phyloP scores from a whole-genome alignment of 169 alveolate genomes.

The Plasmodium vivax region DNA sequence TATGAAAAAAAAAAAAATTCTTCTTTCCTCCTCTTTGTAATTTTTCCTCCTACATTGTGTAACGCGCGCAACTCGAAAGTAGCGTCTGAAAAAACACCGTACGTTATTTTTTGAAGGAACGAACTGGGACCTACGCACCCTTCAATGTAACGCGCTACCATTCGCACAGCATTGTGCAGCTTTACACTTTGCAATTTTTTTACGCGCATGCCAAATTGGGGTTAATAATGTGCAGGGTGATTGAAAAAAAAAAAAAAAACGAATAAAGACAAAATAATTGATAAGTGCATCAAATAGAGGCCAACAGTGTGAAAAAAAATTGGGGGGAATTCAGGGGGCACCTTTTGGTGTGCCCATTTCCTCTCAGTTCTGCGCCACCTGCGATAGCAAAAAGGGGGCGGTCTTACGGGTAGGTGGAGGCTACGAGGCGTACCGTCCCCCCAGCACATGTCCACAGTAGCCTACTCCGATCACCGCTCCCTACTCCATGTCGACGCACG shows the following conservation, averaged over 20 bases:
- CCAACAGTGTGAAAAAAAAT: not conserved
- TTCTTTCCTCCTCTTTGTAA: not conserved
- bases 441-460: not conserved
- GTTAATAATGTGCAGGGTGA: not conserved
- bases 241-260: not conserved
- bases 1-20: not conserved
- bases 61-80: not conserved
- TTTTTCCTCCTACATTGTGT: not conserved
- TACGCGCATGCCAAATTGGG: not conserved
- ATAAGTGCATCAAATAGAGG: not conserved
- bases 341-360: not conserved
- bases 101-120: not conserved
- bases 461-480: not conserved
- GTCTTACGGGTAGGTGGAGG: not conserved
- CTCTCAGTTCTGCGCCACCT: not conserved
- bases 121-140: not conserved
- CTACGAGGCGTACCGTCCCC: not conserved
- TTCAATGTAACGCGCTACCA: not conserved
- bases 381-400: not conserved
- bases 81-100: not conserved
- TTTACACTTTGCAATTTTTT: not conserved
- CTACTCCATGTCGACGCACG: slow-evolving; percentile 32
- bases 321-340: not conserved
- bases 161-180: not conserved
- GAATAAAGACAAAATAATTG: not conserved